phyloP scores from a whole-genome alignment of 2,329 filamentous ascomycete genomes.

The Xylariaceae sp. region DNA sequence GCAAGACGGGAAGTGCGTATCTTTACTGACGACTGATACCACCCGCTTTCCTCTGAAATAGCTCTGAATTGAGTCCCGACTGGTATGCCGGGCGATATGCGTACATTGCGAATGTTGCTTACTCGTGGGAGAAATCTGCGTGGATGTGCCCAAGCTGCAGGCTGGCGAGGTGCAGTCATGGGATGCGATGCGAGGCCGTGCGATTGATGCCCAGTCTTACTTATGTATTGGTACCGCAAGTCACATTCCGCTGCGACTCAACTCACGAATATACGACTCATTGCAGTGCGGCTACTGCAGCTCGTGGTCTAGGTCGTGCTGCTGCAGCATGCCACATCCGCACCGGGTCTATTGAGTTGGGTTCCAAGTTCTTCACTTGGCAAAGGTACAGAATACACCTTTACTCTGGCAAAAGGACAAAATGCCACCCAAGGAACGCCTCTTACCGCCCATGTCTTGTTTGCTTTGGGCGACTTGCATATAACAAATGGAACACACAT shows the following conservation, averaged over 20 bases:
- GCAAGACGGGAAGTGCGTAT: too few species aligned
- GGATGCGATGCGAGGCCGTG: background rate
- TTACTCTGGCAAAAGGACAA: background rate
- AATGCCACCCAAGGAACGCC: slow-evolving; percentile 8
- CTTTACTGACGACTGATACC: too few species aligned
- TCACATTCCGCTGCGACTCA: background rate
- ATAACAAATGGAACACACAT: slow-evolving; percentile 1
- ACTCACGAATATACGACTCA: background rate
- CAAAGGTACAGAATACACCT: slow-evolving; percentile 19
- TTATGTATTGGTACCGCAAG: too few species aligned
- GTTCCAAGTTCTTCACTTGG: slow-evolving; percentile 25
- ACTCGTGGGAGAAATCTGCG: slow-evolving; percentile 3
- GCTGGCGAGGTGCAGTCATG: slow-evolving; percentile 10
- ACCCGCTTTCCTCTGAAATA: too few species aligned
- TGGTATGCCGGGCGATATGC: too few species aligned
- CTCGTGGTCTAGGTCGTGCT: background rate
- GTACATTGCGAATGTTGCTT: too few species aligned
- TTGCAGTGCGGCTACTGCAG: background rate
- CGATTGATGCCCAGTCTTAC: too few species aligned
- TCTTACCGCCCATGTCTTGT: slow-evolving; percentile 1
- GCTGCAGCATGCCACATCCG: slow-evolving; percentile 1
- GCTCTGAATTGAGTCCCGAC: too few species aligned
- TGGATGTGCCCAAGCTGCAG: slow-evolving; percentile 19
- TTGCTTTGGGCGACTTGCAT: slow-evolving; percentile 14
- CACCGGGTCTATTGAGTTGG: slow-evolving; percentile 11